Evolutionary conservation across 2,329 filamentous ascomycete species (phyloP), one percentile per base, ranked within the genome.

Genomic region (Stachybotrys echinatus): DNA sequence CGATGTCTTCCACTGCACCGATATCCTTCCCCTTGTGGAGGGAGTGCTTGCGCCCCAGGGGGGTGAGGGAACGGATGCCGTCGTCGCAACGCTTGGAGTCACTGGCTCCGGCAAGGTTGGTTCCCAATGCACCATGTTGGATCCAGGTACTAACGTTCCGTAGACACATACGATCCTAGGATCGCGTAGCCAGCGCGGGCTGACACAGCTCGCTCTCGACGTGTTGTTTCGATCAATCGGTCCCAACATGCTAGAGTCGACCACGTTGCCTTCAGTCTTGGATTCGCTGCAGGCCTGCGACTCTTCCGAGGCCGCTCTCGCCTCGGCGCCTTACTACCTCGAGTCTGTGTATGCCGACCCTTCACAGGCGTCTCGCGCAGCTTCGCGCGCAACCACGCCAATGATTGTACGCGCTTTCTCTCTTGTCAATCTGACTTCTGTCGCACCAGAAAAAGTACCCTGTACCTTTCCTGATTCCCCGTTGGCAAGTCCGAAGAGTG

Each of bases 161-260:
- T 31, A 96, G 92, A 95, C 89, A 55, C 92, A 99, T 67, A 99
- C 94, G 1, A 96, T 97, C 52, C 80, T 99, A 17, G 94, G 94
- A 49, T 95, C 89, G 12, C 87, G 85, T 58, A 83, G 80, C 20
- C 89, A 96, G 68, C 86, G 92, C 56, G 94, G 94, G 54, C 74
- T 99, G 48, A 95, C 91, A 0, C 94, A 99, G 67, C 85, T 99
- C 61, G 82, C 90, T 0, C 84, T 99, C 49, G 92, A 97, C 62
- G 81, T 95, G 39, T 78, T 97, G 46, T 99, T 95, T 71, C 84
- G 86, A 54, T 92, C 88, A 42, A 83, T 96, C 47, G 83, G 83
- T 51, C 73, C 80, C 18, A 87, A 85, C 52, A 82, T 95, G 49
- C 82, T 88, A 56, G 83, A 88, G 47, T 71, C 77, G 21, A 72